These are phyloP conservation scores for Oehlia diaphana DNA, from an alignment of 192 early-diverging fungal species.

Conservation along the genomic window DNA sequence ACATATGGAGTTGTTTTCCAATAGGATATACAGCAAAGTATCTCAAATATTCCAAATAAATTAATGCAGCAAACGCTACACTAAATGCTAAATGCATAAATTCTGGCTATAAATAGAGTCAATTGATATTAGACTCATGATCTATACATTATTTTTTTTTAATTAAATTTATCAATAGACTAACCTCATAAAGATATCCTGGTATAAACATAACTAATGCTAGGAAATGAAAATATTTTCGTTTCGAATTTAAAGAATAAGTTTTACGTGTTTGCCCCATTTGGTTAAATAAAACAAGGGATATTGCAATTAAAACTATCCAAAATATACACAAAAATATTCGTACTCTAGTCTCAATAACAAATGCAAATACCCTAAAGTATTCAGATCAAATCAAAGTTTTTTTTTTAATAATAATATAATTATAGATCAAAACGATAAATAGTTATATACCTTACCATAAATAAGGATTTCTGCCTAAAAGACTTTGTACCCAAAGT, in stretches of 20 bases:
- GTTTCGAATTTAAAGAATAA: conserved; percentile 63
- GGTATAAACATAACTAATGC: conserved; percentile 88
- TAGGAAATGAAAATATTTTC: conserved; percentile 87
- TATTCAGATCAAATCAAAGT: too few species aligned
- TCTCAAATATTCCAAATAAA: conserved; percentile 81
- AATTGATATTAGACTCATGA: neutral
- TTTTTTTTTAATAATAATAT: neutral
- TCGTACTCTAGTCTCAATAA: conserved; percentile 34
- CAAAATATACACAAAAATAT: conserved; percentile 39
- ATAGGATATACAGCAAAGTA: conserved; percentile 70
- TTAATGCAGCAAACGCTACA: conserved; percentile 69
- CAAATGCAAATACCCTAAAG: conserved; percentile 30
- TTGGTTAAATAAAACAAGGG: conserved; percentile 41
- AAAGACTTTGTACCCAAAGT: conserved; percentile 49
- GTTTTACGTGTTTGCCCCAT: conserved; percentile 34
- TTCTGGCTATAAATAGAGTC: conserved; percentile 46
- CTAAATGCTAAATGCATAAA: conserved; percentile 84
- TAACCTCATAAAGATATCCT: conserved; percentile 69
- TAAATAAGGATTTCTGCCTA: conserved; percentile 65
- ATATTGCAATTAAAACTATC: conserved; percentile 35
- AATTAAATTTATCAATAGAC: neutral
- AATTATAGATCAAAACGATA: neutral
- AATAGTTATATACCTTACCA: conserved; percentile 47
- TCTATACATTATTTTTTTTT: neutral
- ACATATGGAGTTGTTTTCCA: conserved; percentile 63